Evolutionary conservation across 139 green algal species (phyloP).

Genomic region (Haematococcus sp.): DNA sequence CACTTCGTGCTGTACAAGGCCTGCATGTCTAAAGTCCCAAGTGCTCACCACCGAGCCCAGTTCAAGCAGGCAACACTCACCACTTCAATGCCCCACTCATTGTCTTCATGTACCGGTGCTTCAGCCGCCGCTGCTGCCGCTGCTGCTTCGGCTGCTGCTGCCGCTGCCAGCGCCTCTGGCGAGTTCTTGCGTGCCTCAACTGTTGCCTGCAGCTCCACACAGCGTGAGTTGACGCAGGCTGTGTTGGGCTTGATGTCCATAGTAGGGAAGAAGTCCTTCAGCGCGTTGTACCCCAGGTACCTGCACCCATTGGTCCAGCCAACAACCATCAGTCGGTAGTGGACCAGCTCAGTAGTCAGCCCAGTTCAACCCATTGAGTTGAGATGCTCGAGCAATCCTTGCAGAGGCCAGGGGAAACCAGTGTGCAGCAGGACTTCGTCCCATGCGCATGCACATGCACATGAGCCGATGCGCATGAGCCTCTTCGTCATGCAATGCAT

Average conservation of each 20-base stretch:
- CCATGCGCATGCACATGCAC: not conserved
- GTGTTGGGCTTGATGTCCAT: slow-evolving; percentile 89
- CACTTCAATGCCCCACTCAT: slow-evolving; percentile 89
- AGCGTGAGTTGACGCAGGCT: slow-evolving; percentile 77
- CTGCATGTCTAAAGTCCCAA: not conserved
- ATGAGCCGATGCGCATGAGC: not conserved
- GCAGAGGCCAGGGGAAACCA: too few species aligned
- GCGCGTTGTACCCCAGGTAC: slow-evolving; percentile 86
- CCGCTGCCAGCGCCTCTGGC: slow-evolving; percentile 42
- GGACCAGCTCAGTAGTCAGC: too few species aligned
- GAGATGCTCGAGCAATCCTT: too few species aligned
- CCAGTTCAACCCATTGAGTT: too few species aligned
- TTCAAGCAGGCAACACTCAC: slow-evolving; percentile 12
- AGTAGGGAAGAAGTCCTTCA: slow-evolving; percentile 95
- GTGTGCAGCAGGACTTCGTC: too few species aligned
- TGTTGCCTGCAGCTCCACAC: slow-evolving; percentile 56
- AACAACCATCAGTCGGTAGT: too few species aligned
- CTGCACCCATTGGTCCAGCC: not conserved
- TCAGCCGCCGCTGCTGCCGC: slow-evolving; percentile 36
- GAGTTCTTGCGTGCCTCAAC: not conserved
- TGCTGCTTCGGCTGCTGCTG: slow-evolving; percentile 27
- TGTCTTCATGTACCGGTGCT: slow-evolving; percentile 76
- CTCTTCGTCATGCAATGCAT: too few species aligned
- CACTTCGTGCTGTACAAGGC: too few species aligned
- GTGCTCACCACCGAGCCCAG: not conserved